Conservation (phyloP, 2,329 filamentous ascomycete species). For the Plectosphaerella sp. region DNA sequence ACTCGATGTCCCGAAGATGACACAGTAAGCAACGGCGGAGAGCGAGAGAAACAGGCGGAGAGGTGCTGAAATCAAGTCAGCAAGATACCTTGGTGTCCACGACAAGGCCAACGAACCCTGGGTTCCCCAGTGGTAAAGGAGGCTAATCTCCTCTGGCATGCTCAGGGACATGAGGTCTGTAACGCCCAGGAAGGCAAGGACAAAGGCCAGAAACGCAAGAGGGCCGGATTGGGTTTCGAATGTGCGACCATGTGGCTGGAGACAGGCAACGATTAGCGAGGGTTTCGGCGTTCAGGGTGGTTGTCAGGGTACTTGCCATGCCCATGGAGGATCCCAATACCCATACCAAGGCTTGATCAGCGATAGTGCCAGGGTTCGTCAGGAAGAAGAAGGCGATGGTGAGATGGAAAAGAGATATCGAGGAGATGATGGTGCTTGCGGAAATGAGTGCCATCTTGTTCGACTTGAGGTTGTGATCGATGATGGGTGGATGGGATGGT, state of each 20-base stretch:
- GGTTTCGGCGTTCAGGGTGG: background rate
- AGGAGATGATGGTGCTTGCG: slow-evolving; percentile 74
- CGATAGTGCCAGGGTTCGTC: slow-evolving; percentile 64
- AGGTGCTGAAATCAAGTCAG: slow-evolving; percentile 38
- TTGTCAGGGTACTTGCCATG: slow-evolving; percentile 50
- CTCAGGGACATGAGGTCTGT: slow-evolving; percentile 63
- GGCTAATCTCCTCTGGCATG: slow-evolving; percentile 61
- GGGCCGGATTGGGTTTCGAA: slow-evolving; percentile 68
- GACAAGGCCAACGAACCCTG: slow-evolving; percentile 47
- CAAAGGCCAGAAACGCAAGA: slow-evolving; percentile 67
- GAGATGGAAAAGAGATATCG: slow-evolving; percentile 78
- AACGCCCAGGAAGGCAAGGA: slow-evolving; percentile 58
- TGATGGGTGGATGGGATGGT: background rate
- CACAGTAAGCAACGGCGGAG: slow-evolving; percentile 58
- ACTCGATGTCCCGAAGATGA: slow-evolving; percentile 46
- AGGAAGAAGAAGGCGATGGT: slow-evolving; percentile 82
- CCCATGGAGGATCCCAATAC: slow-evolving; percentile 80
- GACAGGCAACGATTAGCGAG: background rate
- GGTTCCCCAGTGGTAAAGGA: slow-evolving; percentile 60
- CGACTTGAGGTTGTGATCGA: slow-evolving; percentile 1
- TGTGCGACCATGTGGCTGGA: slow-evolving; percentile 58
- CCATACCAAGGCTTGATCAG: slow-evolving; percentile 75
- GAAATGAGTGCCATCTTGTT: slow-evolving; percentile 74
- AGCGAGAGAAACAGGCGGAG: slow-evolving; percentile 64
- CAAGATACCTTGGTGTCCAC: background rate